Evolutionary conservation across 2,329 filamentous ascomycete species (phyloP), one percentile per base, ranked within the genome.

Genomic region (Scolecobasidium constrictum): DNA sequence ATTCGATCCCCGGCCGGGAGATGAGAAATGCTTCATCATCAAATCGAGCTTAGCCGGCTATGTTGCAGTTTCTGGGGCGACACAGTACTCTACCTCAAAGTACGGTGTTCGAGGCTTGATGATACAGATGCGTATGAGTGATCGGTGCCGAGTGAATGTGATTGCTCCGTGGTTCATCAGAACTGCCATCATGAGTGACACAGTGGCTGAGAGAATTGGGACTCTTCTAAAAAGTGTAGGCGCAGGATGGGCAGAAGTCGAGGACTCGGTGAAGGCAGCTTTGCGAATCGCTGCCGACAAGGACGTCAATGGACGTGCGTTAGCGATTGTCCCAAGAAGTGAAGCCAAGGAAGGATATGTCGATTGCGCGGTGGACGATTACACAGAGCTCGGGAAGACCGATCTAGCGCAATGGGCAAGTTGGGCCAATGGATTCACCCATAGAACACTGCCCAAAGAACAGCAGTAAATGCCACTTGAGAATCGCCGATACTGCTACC

Each of bases 31-130:
- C 16, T 26, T 46, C 12, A 38, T 46, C 9, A 13, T 46, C 12
- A 46, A 46, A 43, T 42, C 43, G 16, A 43, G 39, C 35, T 11
- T 46, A 11, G 43, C 43, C 11, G 43, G 43, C 18, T 46, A 43
- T 19, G 1, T 43, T 4, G 39, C 19, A 16, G n/a, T 44, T 31
- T 31, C 39, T n/a, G 33, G n/a, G 5, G 39, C 43, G n/a, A 9
- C 43, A 4, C 16, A 2, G 20, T 45, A 45, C 28, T 19, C 31
- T 21, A 11, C 31, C n/a, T 36, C 23, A 16, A 45, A 45, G 31
- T 45, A 20, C 23, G 43, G 20, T 18, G 43, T 43, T 13, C 13
- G 43, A 16, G 43, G 43, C 7, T 31, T 45, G 18, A 36, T 45
- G 39, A 28, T 39, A 16, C 33, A 43, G 33, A n/a, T 45, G 38